Evolutionary conservation across 2,329 filamentous ascomycete genomes (phyloP), one percentile per base, ranked within the genome.

Genomic region (Diplodia intermedia): DNA sequence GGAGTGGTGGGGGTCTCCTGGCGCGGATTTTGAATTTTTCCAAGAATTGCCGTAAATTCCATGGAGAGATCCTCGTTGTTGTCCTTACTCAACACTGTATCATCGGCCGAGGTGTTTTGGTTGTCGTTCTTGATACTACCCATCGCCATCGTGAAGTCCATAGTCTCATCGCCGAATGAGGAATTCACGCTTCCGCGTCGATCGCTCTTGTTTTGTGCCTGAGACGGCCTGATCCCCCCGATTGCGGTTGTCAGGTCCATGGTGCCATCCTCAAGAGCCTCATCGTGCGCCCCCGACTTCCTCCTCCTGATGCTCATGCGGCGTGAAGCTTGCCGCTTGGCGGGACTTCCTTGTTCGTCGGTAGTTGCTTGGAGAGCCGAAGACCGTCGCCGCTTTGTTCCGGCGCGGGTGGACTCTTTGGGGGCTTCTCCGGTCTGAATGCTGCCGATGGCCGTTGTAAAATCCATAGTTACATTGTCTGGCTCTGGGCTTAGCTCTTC

Each of bases 381-480:
- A 0, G 81, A 80, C 56, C 79, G 75, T 38, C 77, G 71, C 62
- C 82, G 75, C 74, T 84, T 84, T 63, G 82, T 77, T 61, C 79
- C 80, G 70, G 74, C 79, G 67, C 73, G 75, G 67, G 71, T 77
- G n/a, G 66, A 69, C 56, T 73, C 70, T 43, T 74, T 71, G 29
- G 75, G 75, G 8, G 71, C 68, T 33, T 69, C 70, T 66, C 72
- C 73, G 31, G 76, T 72, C 36, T 84, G 77, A 63, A 86, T 84
- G 66, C 81, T 81, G 23, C 86, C 86, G 54, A 86, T 79, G 20
- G 84, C 83, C 71, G 83, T 82, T 2, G 86, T 88, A 57, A 88
- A 80, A 55, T 88, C 86, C 85, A 86, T 84, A 33, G 82, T 85
- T 70, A 81, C 81, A 68, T 85, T 83, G 8, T 81, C 82, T 26